Evolutionary conservation across 192 early-diverging fungal genomes (phyloP).

Genomic region (Lobulomyces angularis): DNA sequence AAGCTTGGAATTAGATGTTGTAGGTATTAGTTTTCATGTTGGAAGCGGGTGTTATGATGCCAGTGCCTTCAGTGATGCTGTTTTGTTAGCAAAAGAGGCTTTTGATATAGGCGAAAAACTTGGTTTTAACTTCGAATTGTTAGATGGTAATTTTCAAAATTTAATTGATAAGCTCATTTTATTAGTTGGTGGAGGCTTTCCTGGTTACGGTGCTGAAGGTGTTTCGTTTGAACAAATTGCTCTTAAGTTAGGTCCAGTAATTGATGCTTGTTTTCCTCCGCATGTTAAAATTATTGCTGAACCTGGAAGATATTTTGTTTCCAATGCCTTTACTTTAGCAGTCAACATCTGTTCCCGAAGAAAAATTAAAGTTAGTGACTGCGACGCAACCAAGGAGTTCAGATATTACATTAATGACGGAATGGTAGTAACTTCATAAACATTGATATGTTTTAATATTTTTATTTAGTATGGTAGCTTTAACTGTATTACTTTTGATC

Average conservation of each 20-base stretch:
- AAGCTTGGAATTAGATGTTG: slow-evolving; percentile 69
- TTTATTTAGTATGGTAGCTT: slow-evolving; percentile 97
- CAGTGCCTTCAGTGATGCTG: slow-evolving; percentile 79
- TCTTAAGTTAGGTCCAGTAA: slow-evolving; percentile 56
- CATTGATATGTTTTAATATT: too few species aligned
- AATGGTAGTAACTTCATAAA: too few species aligned
- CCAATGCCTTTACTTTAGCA: slow-evolving; percentile 85
- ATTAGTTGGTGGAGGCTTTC: slow-evolving; percentile 87
- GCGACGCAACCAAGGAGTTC: not conserved
- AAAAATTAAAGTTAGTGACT: slow-evolving; percentile 4
- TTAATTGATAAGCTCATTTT: slow-evolving; percentile 1
- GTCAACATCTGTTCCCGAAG: slow-evolving; percentile 88
- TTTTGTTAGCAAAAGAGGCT: slow-evolving; percentile 65
- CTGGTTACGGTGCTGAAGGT: slow-evolving; percentile 61
- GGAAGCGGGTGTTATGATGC: slow-evolving; percentile 89
- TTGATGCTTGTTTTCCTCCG: slow-evolving; percentile 69
- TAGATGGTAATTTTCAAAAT: slow-evolving; percentile 30
- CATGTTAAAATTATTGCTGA: slow-evolving; percentile 90
- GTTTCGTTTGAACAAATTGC: slow-evolving; percentile 80
- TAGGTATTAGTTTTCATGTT: slow-evolving; percentile 91
- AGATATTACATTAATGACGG: slow-evolving; percentile 94
- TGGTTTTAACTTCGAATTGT: slow-evolving; percentile 62
- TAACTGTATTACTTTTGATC: slow-evolving; percentile 98
- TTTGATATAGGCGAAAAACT: slow-evolving; percentile 73
- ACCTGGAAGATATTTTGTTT: slow-evolving; percentile 93